Conservation (phyloP, 208 protist species). For the Leishmania major region DNA sequence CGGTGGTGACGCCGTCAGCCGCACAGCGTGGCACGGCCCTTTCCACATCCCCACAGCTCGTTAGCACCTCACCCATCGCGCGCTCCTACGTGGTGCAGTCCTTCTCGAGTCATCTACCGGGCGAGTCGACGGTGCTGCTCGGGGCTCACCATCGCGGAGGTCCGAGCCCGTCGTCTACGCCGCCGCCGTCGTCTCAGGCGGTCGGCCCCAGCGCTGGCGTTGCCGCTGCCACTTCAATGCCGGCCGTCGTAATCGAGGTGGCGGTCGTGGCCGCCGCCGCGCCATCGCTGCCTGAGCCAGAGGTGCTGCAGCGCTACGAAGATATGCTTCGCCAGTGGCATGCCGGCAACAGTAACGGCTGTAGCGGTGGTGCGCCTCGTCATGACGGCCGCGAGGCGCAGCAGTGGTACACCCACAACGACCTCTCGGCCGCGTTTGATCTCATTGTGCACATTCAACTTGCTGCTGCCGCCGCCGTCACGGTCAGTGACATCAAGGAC, state of each 20-base stretch:
- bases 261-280: slow-evolving; percentile 6
- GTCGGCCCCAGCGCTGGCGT: no score
- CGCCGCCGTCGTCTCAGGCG: neutral
- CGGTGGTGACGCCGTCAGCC: neutral
- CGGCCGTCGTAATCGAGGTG: slow-evolving; percentile 14
- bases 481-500: slow-evolving; percentile 48
- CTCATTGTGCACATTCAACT: slow-evolving; percentile 17
- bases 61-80: slow-evolving; percentile 8
- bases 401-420: neutral
- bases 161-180: neutral
- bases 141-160: neutral
- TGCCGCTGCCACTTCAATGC: neutral
- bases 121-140: slow-evolving; percentile 9
- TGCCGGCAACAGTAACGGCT: neutral
- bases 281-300: slow-evolving; percentile 6
- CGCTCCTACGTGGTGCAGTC: slow-evolving; percentile 24
- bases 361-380: neutral
- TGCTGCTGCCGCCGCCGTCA: slow-evolving; percentile 10
- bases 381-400: no score
- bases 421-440: slow-evolving; percentile 14
- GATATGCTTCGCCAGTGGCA: neutral
- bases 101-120: slow-evolving; percentile 11
- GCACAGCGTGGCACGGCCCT: neutral
- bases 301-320: slow-evolving; percentile 29
- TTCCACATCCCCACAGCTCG: neutral